phyloP scores from a whole-genome alignment of 2,329 filamentous ascomycete genomes.

The Stemphylium beticola region DNA sequence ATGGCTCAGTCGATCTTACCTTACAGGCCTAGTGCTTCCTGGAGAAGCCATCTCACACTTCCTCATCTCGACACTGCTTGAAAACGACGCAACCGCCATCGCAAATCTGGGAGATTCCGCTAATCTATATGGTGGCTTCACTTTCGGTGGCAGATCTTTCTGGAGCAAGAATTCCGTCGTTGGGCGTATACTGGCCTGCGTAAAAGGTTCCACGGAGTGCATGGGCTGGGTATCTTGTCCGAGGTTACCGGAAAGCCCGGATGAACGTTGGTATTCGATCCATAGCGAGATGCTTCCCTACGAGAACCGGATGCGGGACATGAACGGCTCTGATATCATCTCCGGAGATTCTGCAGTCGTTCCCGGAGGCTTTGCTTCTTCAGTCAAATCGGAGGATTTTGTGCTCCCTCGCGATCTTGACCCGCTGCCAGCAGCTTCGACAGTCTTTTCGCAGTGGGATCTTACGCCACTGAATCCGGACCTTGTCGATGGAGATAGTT shows the following conservation, averaged over 20 bases:
- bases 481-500: conserved; percentile 30
- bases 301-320: conserved; percentile 50
- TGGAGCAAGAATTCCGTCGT: conserved; percentile 64
- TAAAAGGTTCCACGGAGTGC: conserved; percentile 55
- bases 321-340: conserved; percentile 35
- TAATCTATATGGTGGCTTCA: conserved; percentile 62
- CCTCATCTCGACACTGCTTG: conserved; percentile 62
- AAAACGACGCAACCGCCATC: conserved; percentile 60
- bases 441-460: conserved; percentile 38
- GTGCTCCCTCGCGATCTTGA: conserved; percentile 45
- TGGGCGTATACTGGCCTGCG: conserved; percentile 59
- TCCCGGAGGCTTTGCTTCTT: conserved; percentile 24
- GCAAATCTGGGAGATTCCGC: conserved; percentile 56
- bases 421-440: conserved; percentile 17
- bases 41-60: conserved; percentile 61
- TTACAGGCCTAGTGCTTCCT: conserved; percentile 62
- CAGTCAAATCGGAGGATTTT: conserved; percentile 46
- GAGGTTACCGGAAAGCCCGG: conserved; percentile 49
- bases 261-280: conserved; percentile 59
- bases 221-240: conserved; percentile 62
- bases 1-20: conserved; percentile 63
- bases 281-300: conserved; percentile 41
- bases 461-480: conserved; percentile 32
- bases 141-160: conserved; percentile 58
- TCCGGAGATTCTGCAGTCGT: conserved; percentile 45